Percentiles rank a stretch among this genome's conserved stretches.
These are phyloP conservation scores for Akebia trifoliata DNA, from an alignment of 164 flowering plant species.

Conservation along the genomic window DNA sequence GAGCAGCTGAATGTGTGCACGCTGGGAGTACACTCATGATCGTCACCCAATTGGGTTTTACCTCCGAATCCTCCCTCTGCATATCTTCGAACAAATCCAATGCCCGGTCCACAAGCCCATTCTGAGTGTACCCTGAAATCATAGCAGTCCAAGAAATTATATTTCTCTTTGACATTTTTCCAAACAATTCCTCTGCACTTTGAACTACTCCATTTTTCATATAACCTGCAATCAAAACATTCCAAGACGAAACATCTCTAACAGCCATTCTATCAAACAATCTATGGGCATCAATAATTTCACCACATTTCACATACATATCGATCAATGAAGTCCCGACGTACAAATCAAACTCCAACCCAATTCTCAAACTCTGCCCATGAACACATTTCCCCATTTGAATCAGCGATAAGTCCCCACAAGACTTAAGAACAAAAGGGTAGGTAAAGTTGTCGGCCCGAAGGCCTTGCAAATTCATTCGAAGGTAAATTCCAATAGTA, in stretches of 20 bases:
- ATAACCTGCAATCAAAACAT: slow-evolving; percentile 11
- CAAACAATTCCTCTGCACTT: slow-evolving; percentile 6
- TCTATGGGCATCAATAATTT: neutral
- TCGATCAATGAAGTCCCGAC: slow-evolving; percentile 10
- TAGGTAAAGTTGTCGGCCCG: slow-evolving; percentile 3
- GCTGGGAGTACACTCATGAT: slow-evolving; percentile 10
- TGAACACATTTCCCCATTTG: slow-evolving; percentile 9
- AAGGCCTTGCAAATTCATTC: slow-evolving; percentile 1
- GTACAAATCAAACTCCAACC: slow-evolving; percentile 7
- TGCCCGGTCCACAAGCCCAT: neutral
- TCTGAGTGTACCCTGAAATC: slow-evolving; percentile 9
- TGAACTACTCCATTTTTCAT: slow-evolving; percentile 10
- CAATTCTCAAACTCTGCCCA: neutral
- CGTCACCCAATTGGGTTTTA: slow-evolving; percentile 9
- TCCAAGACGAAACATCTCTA: slow-evolving; percentile 15
- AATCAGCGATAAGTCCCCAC: slow-evolving; percentile 1
- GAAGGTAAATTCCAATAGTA: neutral
- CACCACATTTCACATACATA: slow-evolving; percentile 8
- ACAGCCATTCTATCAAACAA: slow-evolving; percentile 9
- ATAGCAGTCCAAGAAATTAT: slow-evolving; percentile 9
- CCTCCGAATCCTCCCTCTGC: neutral
- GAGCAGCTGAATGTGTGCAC: slow-evolving; percentile 5
- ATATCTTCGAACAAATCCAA: slow-evolving; percentile 1
- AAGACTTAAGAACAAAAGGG: slow-evolving; percentile 9
- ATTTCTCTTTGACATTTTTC: slow-evolving; percentile 1